Base-by-base conservation (phyloP, 202 grass and related monocot species). In the Setaria viridis region DNA sequence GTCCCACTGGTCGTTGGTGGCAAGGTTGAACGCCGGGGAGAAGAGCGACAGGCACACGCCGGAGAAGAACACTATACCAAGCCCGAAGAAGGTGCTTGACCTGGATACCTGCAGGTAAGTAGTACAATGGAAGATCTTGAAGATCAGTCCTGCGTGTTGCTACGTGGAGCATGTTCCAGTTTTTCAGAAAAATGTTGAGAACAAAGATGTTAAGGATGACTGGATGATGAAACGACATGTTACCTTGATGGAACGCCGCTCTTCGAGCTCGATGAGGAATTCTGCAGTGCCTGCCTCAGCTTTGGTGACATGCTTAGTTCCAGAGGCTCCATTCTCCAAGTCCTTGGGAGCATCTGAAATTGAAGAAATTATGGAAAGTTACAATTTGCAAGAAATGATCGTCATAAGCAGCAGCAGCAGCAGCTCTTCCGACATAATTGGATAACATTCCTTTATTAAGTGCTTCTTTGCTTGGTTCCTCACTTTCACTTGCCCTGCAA, bases 1-100 rank as follows among this genome's bases (percentile, higher is more conserved):
- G 86, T 92, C 90, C 93, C 93, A 96, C 29, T 99, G 96, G 45
- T 99, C 96, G 6, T 99, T 99, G 30, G 93, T 99, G 1, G 97
- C 93, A 6, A 99, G 84, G 87, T 99, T 99, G 88, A 99, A 91
- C 6, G 93, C 92, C 2, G 97, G 97, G 46, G 97, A 96, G 87
- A 99, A 99, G 62, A 99, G 91, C 3, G 97, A 96, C 82, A 99
- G 91, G 89, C 93, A 96, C 66, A 93, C 34, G 30, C 97, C 93
- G 3, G 97, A 70, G 66, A 99, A 96, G 68, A 96, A 96, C 47
- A 99, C 97, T 35, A 96, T 96, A 3, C 81, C 72, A 32, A 99
- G 97, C 0, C 97, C 97, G 55, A 96, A 78, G 51, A 87, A 90
- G 46, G 81, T 90, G 64, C 75, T 91, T 15, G 91, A 93, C 12